Evolutionary conservation across 768 basidiomycete species (phyloP), one percentile per base, ranked within the genome.

Genomic region (Fibroporia radiculosa): DNA sequence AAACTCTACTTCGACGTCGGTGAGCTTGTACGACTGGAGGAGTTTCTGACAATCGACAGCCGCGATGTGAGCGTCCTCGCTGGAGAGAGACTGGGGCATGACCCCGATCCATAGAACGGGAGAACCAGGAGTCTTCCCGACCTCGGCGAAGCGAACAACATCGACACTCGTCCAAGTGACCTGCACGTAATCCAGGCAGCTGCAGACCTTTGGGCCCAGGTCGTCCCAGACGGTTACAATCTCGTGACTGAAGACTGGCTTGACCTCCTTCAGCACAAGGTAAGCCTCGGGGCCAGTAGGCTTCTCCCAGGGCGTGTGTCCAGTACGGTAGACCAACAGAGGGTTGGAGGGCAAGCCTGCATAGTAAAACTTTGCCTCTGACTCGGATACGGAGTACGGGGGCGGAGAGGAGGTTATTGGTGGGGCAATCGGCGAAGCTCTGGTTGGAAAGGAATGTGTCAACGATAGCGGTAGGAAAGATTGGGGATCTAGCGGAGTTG

Each of bases 301-400:
- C 49, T 14, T 48, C 26, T 22, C 42, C 55, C 51, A 51, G 27
- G 51, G 51, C n/a, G n/a, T n/a, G 14, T 37, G 34, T 5, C 48
- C 50, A 25, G 58, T 56, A 24, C 59, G 59, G 48, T 57, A 57
- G 14, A 59, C 49, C n/a, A n/a, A n/a, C n/a, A n/a, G n/a, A n/a
- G 54, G 60, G 33, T 47, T 40, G 42, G 55, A 55, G 36, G 48
- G 53, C 2, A 50, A 32, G 5, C 54, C 53, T 12, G 42, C 22
- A 35, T 60, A 60, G 36, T 44, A 49, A 44, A 59, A 62, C 33
- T 20, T 43, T 18, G 56, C 49, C 48, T 61, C 60, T 16, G 14
- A 45, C 49, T 48, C 44, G 41, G 58, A 51, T 8, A 10, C 29
- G 29, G 29, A 8, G 35, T 18, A 10, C 7, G 19, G 35, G 19